These are phyloP conservation scores for Cladophialophora bantiana DNA, from an alignment of 2,329 filamentous ascomycete species.

Conservation along the genomic window DNA sequence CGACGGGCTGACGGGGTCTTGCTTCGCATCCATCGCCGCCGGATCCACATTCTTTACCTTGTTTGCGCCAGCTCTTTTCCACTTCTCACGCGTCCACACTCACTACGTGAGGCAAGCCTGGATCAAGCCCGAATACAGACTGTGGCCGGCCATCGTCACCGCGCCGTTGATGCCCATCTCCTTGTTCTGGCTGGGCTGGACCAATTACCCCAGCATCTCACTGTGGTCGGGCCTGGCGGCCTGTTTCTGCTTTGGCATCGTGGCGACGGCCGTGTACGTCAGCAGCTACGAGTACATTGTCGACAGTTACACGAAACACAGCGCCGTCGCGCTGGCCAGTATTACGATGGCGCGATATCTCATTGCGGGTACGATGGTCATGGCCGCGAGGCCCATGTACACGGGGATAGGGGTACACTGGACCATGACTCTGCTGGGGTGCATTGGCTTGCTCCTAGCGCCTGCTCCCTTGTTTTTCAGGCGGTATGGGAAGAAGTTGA, in stretches of 20 bases:
- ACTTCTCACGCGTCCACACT: conserved; percentile 48
- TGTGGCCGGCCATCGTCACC: conserved; percentile 61
- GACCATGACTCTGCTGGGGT: conserved; percentile 50
- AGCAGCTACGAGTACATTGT: conserved; percentile 65
- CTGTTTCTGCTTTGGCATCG: conserved; percentile 60
- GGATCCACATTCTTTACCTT: conserved; percentile 48
- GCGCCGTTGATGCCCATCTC: conserved; percentile 58
- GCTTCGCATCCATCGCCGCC: conserved; percentile 57
- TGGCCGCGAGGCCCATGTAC: conserved; percentile 47
- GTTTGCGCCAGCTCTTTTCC: conserved; percentile 55
- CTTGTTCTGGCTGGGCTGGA: conserved; percentile 68
- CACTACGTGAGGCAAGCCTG: conserved; percentile 1
- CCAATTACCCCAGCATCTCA: conserved; percentile 52
- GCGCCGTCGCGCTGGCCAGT: conserved; percentile 56
- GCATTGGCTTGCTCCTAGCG: conserved; percentile 48
- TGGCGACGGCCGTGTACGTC: conserved; percentile 59
- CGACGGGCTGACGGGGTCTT: conserved; percentile 52
- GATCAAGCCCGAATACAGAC: conserved; percentile 57
- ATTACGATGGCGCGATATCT: conserved; percentile 54
- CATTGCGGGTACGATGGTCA: conserved; percentile 47
- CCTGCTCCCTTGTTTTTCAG: conserved; percentile 56
- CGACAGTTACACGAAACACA: conserved; percentile 62
- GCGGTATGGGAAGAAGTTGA: conserved; percentile 13
- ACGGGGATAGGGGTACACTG: conserved; percentile 48
- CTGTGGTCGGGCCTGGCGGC: conserved; percentile 61